Percentiles rank a stretch among this genome's conserved stretches.
Conservation (phyloP, 768 basidiomycete genomes). For the Suillus hirtellus region DNA sequence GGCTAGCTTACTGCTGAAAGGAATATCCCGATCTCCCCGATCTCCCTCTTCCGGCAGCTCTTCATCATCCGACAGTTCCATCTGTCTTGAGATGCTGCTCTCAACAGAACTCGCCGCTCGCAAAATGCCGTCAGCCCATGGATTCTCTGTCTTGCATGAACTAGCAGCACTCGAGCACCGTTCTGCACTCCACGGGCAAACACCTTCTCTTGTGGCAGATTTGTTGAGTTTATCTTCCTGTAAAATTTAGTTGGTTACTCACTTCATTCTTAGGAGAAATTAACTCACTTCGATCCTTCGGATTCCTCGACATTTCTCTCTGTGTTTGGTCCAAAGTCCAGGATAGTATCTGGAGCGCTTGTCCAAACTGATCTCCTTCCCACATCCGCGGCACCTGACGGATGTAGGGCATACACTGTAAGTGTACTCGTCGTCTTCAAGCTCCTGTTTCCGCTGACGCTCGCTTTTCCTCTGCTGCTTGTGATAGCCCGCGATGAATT, state of each 20-base stretch:
- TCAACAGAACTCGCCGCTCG: constrained; percentile 1
- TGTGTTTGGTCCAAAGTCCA: constrained; percentile 37
- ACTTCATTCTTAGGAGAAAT: neutral
- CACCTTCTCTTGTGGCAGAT: neutral
- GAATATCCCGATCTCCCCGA: constrained; percentile 9
- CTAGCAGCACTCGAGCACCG: constrained; percentile 5
- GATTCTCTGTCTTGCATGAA: neutral
- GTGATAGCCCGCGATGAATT: constrained; percentile 19
- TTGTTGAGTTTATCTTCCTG: constrained; percentile 18
- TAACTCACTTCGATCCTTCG: constrained; percentile 28
- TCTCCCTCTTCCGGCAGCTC: constrained; percentile 18
- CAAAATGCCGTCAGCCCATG: neutral
- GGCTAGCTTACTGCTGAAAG: constrained; percentile 30
- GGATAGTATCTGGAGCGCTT: constrained; percentile 36
- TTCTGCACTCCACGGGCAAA: neutral
- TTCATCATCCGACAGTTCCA: constrained; percentile 17
- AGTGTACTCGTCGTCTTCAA: constrained; percentile 32
- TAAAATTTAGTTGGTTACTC: constrained; percentile 14
- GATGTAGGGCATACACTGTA: constrained; percentile 24
- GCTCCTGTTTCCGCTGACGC: constrained; percentile 26
- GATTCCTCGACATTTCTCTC: constrained; percentile 28
- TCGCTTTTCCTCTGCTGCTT: constrained; percentile 29
- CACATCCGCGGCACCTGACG: constrained; percentile 31
- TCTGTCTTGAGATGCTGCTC: neutral
- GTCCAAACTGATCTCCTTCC: constrained; percentile 34